Base-by-base conservation (phyloP, 2,329 filamentous ascomycete species). In the Dendryphion nanum region DNA sequence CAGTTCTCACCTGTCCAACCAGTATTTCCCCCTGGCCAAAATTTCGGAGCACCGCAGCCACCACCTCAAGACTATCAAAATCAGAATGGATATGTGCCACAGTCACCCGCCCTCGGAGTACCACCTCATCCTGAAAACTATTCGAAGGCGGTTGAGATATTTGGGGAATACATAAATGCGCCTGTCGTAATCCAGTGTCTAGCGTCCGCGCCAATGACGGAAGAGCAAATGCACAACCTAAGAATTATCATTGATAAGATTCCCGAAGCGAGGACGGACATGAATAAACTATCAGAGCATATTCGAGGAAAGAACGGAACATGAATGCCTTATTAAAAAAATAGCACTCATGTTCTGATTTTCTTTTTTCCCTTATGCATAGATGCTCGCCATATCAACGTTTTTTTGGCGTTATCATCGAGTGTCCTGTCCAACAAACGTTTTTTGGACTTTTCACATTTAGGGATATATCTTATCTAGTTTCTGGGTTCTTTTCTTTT, bases 181-280 rank as follows among this genome's bases (percentile, higher is more conserved):
- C 68, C 70, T 1, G 67, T 69, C 13, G 68, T 72, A 10, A 50
- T 59, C 28, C 54, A 61, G 36, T 59, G 73, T 14, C 48, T 74
- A n/a, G 42, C 47, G 3, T 53, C 61, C 7, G 57, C 61, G 13
- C 55, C 63, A 5, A 62, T 72, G 18, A 53, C 53, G 7, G 59
- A 64, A 32, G 52, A 77, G 13, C 86, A 94, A 57, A 84, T 93
- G 77, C 74, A 78, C 38, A 79, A 93, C 18, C 78, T 96, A 45
- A 75, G 78, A 35, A 74, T 77, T 26, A 82, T 91, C 12, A 74
- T 89, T 17, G 76, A 82, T 34, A 72, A 75, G 8, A 82, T 89
- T 38, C 79, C 81, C 0, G 76, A 75, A 16, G 79, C 86, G 0
- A 74, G 80, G 16, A 76, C 81, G 2, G 81, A 89, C 44, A 57